A percentile compares a stretch with the other conserved stretches of the same genome.
These are phyloP conservation scores for cucumber (Cucumis sativus) DNA, from an alignment of 306 rosid species.

Conservation along the genomic window Cucumber_9930_V3 NC_026655.2:29560001-29560500, in stretches of 20 bases:
- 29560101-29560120: not conserved
- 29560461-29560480: not conserved
- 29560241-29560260: constrained; percentile 28
- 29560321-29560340: constrained; percentile 21
- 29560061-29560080: not conserved
- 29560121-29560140: not conserved
- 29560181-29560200: constrained; percentile 2
- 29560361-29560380: constrained; percentile 26
- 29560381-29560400: constrained; percentile 28
- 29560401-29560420: not conserved
- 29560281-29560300: constrained; percentile 20
- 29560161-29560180: not conserved
- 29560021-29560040: no score
- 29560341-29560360: constrained; percentile 19
- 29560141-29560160: not conserved
- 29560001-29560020: no score
- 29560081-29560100: not conserved
- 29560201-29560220: constrained; percentile 35
- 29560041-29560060: not conserved
- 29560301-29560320: constrained; percentile 28
- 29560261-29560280: constrained; percentile 22
- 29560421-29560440: not conserved
- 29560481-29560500: not conserved
- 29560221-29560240: constrained; percentile 23
- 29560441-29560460: not conserved